Evolutionary conservation across 306 rosid genomes (phyloP).

Genomic region (Quillaja saponaria): DNA sequence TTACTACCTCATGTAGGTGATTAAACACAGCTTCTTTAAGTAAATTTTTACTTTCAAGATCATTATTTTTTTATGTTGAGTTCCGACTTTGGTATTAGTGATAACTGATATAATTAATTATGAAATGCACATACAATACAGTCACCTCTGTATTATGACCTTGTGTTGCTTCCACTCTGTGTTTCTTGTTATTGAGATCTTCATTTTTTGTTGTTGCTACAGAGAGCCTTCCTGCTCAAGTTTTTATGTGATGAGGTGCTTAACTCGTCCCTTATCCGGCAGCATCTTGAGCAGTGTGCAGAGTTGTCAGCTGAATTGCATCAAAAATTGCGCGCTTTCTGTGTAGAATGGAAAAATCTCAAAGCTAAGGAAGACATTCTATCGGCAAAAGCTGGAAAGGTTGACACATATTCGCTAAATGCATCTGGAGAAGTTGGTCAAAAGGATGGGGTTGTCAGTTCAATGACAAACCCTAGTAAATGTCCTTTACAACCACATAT

Average conservation of each 20-base stretch:
- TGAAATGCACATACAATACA: conserved; percentile 1
- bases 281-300: conserved; percentile 90
- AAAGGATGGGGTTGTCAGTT: conserved; percentile 49
- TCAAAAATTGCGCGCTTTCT: conserved; percentile 75
- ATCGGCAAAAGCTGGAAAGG: conserved; percentile 68
- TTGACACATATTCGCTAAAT: conserved; percentile 40
- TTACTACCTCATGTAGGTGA: too few species aligned
- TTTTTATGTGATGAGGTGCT: conserved; percentile 92
- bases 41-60: not conserved
- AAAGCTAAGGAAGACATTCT: conserved; percentile 76
- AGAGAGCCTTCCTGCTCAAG: conserved; percentile 82
- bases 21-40: too few species aligned
- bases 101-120: not conserved
- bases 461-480: conserved; percentile 46
- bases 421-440: conserved; percentile 48
- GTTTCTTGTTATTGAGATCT: conserved; percentile 23
- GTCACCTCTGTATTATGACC: conserved; percentile 22
- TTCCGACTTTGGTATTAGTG: not conserved
- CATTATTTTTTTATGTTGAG: conserved; percentile 1
- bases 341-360: conserved; percentile 83
- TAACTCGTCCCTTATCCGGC: conserved; percentile 67
- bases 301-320: conserved; percentile 76
- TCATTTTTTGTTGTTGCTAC: conserved; percentile 40
- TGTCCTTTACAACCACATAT: conserved; percentile 38
- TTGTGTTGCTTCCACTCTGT: conserved; percentile 15